These are phyloP conservation scores for Naganishia vishniacii DNA, from an alignment of 768 basidiomycete species.

Conservation along the genomic window DNA sequence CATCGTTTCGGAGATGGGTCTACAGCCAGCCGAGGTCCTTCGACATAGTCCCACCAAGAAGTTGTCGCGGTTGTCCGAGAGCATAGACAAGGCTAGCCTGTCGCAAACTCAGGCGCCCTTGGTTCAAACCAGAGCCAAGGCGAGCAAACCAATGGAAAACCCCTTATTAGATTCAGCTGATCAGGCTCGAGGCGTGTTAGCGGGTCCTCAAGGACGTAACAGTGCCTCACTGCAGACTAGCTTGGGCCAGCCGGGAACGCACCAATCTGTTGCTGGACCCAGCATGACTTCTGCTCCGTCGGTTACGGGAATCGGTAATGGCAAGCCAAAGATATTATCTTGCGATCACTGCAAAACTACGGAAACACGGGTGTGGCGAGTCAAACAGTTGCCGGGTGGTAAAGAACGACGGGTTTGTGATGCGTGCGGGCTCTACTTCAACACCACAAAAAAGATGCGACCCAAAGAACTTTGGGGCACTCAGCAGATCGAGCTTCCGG, in stretches of 20 bases:
- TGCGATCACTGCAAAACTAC: slow-evolving; percentile 29
- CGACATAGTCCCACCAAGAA: slow-evolving; percentile 15
- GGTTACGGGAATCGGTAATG: background rate
- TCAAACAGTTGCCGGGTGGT: slow-evolving; percentile 24
- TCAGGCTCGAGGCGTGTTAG: slow-evolving; percentile 2
- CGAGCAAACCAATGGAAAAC: background rate
- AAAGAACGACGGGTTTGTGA: slow-evolving; percentile 28
- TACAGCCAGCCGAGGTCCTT: slow-evolving; percentile 10
- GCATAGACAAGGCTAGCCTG: background rate
- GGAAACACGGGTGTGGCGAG: slow-evolving; percentile 24
- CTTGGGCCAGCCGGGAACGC: background rate
- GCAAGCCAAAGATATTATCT: background rate
- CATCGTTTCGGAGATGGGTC: slow-evolving; percentile 26
- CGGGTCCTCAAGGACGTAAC: background rate
- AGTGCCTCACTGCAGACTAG: background rate
- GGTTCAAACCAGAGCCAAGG: background rate
- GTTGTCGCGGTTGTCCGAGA: slow-evolving; percentile 2
- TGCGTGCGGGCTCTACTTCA: slow-evolving; percentile 29
- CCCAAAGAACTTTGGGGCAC: slow-evolving; percentile 27
- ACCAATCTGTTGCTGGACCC: background rate
- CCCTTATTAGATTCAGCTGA: slow-evolving; percentile 10
- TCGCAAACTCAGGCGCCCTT: background rate
- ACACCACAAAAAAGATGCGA: slow-evolving; percentile 28
- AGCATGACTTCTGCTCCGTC: background rate
- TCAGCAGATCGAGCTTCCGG: slow-evolving; percentile 12